These are phyloP conservation scores for Oidium heveae DNA, from an alignment of 2,329 filamentous ascomycete genomes.

Conservation along the genomic window DNA sequence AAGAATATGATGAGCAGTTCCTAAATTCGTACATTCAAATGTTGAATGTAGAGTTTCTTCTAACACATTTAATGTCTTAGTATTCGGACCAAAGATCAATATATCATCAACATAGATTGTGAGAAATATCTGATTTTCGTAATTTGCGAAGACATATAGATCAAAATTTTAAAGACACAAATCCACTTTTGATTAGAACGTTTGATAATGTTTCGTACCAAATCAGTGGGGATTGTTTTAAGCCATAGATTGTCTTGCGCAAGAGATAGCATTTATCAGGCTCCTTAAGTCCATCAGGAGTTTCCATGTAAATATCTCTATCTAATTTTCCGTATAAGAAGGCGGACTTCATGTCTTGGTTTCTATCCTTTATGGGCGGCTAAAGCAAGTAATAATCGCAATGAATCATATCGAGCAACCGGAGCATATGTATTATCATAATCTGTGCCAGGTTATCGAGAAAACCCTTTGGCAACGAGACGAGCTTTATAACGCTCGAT, in stretches of 20 bases:
- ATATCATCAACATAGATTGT: neutral
- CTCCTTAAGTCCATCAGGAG: neutral
- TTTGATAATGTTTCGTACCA: neutral
- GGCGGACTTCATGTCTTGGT: neutral
- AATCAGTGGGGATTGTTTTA: neutral
- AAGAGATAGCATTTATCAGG: neutral
- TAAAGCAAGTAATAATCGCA: neutral
- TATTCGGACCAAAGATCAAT: neutral
- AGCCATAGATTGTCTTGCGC: neutral
- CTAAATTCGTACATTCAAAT: neutral
- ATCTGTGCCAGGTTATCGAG: neutral
- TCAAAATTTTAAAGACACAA: neutral
- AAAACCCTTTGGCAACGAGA: neutral
- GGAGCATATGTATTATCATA: neutral
- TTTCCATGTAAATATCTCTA: neutral
- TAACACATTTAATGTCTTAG: neutral
- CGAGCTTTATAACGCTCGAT: neutral
- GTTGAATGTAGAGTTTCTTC: neutral
- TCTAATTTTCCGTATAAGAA: neutral
- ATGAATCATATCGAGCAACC: neutral
- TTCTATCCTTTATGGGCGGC: neutral
- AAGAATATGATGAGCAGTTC: neutral
- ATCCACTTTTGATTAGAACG: neutral
- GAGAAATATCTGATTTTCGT: neutral
- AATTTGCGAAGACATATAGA: neutral